Evolutionary conservation across 1,284 basidiomycete species (phyloP).

Genomic region (Salmacisia buchloeana): DNA sequence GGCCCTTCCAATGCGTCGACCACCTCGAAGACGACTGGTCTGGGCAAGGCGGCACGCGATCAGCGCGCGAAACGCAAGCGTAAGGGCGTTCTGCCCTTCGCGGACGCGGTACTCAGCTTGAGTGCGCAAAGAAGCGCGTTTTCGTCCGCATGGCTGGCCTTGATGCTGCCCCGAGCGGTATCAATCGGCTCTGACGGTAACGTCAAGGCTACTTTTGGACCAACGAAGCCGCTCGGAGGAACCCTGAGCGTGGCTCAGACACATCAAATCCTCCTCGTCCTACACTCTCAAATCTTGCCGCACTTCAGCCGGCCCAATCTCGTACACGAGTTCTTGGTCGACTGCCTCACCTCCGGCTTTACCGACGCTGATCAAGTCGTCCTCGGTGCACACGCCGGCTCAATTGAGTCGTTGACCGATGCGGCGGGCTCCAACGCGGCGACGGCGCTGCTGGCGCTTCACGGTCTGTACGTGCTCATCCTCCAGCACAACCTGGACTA

Average conservation of each 20-base stretch:
- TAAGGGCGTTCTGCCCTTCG: constrained; percentile 39
- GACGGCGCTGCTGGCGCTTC: constrained; percentile 82
- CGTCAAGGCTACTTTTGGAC: neutral
- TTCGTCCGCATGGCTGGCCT: constrained; percentile 68
- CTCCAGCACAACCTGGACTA: constrained; percentile 92
- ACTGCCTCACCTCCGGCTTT: constrained; percentile 62
- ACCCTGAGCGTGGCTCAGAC: constrained; percentile 53
- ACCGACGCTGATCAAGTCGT: neutral
- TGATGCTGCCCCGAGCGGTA: constrained; percentile 58
- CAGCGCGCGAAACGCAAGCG: constrained; percentile 31
- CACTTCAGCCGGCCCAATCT: constrained; percentile 67
- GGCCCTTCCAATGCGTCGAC: neutral
- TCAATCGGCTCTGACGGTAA: constrained; percentile 16
- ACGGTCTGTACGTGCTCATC: constrained; percentile 85
- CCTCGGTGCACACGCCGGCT: neutral
- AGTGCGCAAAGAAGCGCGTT: constrained; percentile 71
- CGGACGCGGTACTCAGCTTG: constrained; percentile 60
- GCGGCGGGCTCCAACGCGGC: constrained; percentile 61
- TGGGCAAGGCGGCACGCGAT: constrained; percentile 2
- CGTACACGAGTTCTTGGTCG: constrained; percentile 89
- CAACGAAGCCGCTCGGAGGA: constrained; percentile 51
- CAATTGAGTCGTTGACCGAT: neutral
- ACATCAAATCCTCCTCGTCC: constrained; percentile 66
- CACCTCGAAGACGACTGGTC: neutral
- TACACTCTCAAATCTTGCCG: constrained; percentile 79